phyloP scores from a whole-genome alignment of 192 early-diverging fungal species.

The Spizellomyces sp. region DNA sequence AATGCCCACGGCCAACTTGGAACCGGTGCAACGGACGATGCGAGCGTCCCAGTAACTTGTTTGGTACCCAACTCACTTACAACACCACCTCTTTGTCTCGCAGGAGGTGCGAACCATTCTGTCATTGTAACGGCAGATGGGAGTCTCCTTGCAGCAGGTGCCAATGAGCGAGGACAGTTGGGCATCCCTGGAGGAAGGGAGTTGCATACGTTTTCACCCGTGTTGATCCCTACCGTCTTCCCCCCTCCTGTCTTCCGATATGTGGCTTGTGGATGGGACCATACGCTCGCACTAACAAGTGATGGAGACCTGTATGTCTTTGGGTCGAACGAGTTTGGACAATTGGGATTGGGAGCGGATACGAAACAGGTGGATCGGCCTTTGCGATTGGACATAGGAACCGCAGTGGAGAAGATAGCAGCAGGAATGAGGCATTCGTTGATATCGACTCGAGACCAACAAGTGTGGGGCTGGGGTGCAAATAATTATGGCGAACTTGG shows the following conservation, averaged over 20 bases:
- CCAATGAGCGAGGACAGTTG: conserved; percentile 54
- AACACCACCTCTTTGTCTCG: conserved; percentile 33
- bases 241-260: conserved; percentile 1
- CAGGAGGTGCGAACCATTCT: conserved; percentile 74
- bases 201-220: not conserved
- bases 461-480: conserved; percentile 59
- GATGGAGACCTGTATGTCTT: conserved; percentile 25
- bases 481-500: conserved; percentile 57
- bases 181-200: conserved; percentile 11
- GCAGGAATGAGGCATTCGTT: conserved; percentile 31
- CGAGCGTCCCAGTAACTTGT: conserved; percentile 24
- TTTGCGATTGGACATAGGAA: not conserved
- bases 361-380: not conserved
- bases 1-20: conserved; percentile 73
- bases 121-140: conserved; percentile 47
- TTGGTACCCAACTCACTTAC: conserved; percentile 8
- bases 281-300: conserved; percentile 39
- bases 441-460: conserved; percentile 39
- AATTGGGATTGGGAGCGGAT: conserved; percentile 18
- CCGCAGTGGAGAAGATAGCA: conserved; percentile 14
- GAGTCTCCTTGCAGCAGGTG: conserved; percentile 49
- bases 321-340: conserved; percentile 30
- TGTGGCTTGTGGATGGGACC: conserved; percentile 69
- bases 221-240: not conserved
- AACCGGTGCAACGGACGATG: conserved; percentile 51